A percentile compares a stretch with the other conserved stretches of the same genome.
These are phyloP conservation scores for Xylariaceae sp. DNA, from an alignment of 2,329 filamentous ascomycete species.

Conservation along the genomic window DNA sequence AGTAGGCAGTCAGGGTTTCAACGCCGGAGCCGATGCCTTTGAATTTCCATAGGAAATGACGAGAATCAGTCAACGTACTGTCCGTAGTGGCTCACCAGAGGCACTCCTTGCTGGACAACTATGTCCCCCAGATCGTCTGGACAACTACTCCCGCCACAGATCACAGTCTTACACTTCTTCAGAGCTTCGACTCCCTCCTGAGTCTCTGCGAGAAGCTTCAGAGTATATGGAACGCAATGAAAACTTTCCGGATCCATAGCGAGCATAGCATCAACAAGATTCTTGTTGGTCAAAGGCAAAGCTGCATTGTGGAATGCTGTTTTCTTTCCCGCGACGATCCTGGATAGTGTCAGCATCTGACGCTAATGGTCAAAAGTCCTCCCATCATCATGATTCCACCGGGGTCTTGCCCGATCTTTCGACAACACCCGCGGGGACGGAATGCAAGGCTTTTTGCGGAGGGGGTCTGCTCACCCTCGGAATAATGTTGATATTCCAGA, in stretches of 20 bases:
- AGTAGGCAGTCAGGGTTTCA: conserved; percentile 8
- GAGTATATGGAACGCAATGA: conserved; percentile 52
- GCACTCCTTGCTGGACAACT: conserved; percentile 43
- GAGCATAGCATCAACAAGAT: conserved; percentile 36
- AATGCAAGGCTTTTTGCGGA: no score
- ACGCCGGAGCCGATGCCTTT: no score
- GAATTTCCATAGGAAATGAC: no score
- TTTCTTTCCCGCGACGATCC: conserved; percentile 39
- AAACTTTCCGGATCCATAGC: conserved; percentile 42
- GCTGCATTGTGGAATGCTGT: conserved; percentile 45
- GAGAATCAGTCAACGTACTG: conserved; percentile 23
- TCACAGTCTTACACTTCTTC: conserved; percentile 38
- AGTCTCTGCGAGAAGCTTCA: conserved; percentile 53
- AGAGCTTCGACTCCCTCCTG: conserved; percentile 43
- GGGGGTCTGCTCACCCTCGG: conserved; percentile 20
- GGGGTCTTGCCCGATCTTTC: no score
- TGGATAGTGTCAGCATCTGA: no score
- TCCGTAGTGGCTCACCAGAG: conserved; percentile 47
- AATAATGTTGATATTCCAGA: conserved; percentile 47
- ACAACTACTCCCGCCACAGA: conserved; percentile 48
- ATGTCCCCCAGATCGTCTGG: conserved; percentile 49
- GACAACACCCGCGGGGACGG: no score
- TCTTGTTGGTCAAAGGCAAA: conserved; percentile 43
- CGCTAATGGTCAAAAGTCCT: no score
- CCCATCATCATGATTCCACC: no score